phyloP scores from a whole-genome alignment of 345 rosid species.

The Lepidium africanum region DNA sequence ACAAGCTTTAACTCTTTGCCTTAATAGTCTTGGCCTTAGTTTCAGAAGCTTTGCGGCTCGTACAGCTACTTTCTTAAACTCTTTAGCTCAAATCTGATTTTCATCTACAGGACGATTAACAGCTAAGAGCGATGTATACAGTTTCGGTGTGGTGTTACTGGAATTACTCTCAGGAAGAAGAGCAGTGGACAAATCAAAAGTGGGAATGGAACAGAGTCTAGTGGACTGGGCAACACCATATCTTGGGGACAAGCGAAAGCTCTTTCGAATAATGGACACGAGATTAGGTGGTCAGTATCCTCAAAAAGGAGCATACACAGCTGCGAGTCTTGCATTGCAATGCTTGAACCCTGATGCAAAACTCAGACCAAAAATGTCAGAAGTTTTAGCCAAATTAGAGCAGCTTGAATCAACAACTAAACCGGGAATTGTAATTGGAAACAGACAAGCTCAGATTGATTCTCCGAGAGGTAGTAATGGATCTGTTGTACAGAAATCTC shows the following conservation, averaged over 20 bases:
- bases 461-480: conserved; percentile 26
- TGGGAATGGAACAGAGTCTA: conserved; percentile 73
- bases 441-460: conserved; percentile 22
- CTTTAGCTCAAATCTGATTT: neutral
- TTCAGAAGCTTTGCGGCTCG: neutral
- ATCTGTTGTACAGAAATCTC: conserved; percentile 42
- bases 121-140: conserved; percentile 90
- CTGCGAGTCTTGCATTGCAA: conserved; percentile 69
- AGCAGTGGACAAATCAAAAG: conserved; percentile 81
- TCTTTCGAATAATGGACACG: conserved; percentile 93
- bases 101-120: conserved; percentile 72
- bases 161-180: conserved; percentile 86
- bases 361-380: conserved; percentile 80
- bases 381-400: conserved; percentile 62
- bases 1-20: neutral
- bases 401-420: conserved; percentile 39
- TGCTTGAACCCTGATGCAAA: conserved; percentile 64
- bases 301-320: conserved; percentile 71
- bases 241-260: conserved; percentile 74
- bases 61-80: neutral
- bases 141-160: conserved; percentile 90
- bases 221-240: conserved; percentile 97
- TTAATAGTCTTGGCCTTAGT: no score
- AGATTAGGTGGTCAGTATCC: conserved; percentile 93
- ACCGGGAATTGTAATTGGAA: conserved; percentile 10